Conservation (phyloP, 2,329 filamentous ascomycete species). For the Fusarium tuaranense region DNA sequence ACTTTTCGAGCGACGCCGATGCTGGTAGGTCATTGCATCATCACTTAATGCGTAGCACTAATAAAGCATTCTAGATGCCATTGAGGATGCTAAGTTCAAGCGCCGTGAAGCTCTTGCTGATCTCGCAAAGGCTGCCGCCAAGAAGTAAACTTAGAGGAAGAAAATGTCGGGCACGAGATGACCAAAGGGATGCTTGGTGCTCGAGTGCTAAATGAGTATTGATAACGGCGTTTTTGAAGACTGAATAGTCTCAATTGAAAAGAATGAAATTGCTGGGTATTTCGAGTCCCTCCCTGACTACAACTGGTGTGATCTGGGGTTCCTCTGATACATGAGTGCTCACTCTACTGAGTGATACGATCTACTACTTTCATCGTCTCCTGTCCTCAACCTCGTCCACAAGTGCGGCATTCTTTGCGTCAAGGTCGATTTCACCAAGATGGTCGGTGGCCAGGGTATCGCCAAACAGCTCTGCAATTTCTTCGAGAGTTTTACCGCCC, state of each 20-base stretch:
- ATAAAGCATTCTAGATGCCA: conserved; percentile 65
- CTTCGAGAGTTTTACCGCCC: background rate
- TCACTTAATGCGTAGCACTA: background rate
- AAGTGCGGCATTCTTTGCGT: background rate
- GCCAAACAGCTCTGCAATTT: background rate
- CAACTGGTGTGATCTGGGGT: background rate
- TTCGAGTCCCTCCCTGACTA: background rate
- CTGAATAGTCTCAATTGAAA: background rate
- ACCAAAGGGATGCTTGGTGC: background rate
- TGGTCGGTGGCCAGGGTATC: background rate
- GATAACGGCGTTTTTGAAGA: background rate
- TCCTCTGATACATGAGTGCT: background rate
- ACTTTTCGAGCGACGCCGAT: conserved; percentile 78
- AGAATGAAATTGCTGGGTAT: background rate
- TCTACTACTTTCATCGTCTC: background rate
- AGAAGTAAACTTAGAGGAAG: conserved; percentile 35
- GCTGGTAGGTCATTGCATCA: conserved; percentile 63
- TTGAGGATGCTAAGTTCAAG: conserved; percentile 82
- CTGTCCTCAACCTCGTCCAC: background rate
- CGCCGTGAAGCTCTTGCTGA: conserved; percentile 77
- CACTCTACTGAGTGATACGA: background rate
- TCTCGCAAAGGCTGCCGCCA: conserved; percentile 64
- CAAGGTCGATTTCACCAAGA: background rate
- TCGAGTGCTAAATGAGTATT: background rate
- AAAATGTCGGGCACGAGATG: background rate